Evolutionary conservation across 768 basidiomycete genomes (phyloP).

Genomic region (Pleurotus citrinopileatus): DNA sequence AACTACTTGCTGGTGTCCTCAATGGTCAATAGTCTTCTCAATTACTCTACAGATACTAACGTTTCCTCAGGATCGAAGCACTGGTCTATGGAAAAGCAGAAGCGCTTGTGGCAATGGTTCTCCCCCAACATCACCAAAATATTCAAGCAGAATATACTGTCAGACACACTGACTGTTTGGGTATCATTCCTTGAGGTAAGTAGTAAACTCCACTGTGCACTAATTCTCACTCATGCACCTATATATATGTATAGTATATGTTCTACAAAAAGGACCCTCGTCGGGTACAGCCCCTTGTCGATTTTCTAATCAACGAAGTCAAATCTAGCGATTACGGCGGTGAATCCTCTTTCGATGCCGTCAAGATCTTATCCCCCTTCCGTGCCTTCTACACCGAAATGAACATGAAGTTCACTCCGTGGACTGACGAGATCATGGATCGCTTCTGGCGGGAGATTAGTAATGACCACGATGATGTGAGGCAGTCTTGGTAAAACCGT

Average conservation of each 20-base stretch:
- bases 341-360: conserved; percentile 79
- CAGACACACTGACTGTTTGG: conserved; percentile 79
- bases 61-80: conserved; percentile 69
- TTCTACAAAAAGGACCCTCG: conserved; percentile 83
- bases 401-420: conserved; percentile 77
- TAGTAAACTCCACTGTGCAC: background rate
- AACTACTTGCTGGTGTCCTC: conserved; percentile 74
- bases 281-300: conserved; percentile 73
- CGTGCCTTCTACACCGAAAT: conserved; percentile 71
- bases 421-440: conserved; percentile 66
- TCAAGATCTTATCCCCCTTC: conserved; percentile 67
- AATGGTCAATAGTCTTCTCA: conserved; percentile 37
- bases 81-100: conserved; percentile 75
- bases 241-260: conserved; percentile 49
- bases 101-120: conserved; percentile 79
- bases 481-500: conserved; percentile 15
- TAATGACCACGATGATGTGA: conserved; percentile 78
- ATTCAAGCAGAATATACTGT: conserved; percentile 69
- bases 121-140: conserved; percentile 62
- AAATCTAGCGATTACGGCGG: conserved; percentile 70
- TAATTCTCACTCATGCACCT: background rate
- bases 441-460: conserved; percentile 69
- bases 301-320: conserved; percentile 67
- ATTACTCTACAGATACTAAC: background rate
- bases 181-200: conserved; percentile 73